Evolutionary conservation across 495 filamentous ascomycete species (phyloP).

Genomic region (Monascus purpureus): DNA sequence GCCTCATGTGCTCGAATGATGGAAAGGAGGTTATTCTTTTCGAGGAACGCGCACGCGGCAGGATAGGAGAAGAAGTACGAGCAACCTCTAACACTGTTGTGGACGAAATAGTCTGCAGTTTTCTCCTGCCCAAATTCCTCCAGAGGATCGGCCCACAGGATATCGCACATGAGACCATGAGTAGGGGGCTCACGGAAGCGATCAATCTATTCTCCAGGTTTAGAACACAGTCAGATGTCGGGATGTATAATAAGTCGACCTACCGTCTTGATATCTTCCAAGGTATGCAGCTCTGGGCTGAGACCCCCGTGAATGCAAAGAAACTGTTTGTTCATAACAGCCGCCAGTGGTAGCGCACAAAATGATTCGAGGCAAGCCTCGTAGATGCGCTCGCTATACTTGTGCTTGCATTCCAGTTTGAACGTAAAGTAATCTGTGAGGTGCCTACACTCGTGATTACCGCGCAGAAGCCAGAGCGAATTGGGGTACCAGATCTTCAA

Average conservation of each 20-base stretch:
- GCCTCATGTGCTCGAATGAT: slow-evolving; percentile 98
- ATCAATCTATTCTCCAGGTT: slow-evolving; percentile 93
- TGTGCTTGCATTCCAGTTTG: slow-evolving; percentile 98
- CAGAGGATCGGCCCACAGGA: slow-evolving; percentile 96
- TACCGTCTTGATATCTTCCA: slow-evolving; percentile 84
- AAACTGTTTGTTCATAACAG: slow-evolving; percentile 99
- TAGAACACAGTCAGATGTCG: too few relatives aligned
- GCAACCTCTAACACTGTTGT: slow-evolving; percentile 96
- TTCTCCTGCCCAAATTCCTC: slow-evolving; percentile 99
- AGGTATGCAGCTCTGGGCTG: slow-evolving; percentile 86
- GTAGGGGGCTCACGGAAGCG: slow-evolving; percentile 95
- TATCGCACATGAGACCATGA: slow-evolving; percentile 96
- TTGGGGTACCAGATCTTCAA: slow-evolving; percentile 99
- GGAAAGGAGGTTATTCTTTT: slow-evolving; percentile 97
- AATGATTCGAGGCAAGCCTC: slow-evolving; percentile 98
- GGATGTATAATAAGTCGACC: too few relatives aligned
- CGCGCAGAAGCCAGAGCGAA: slow-evolving; percentile 88
- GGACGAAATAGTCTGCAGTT: slow-evolving; percentile 88
- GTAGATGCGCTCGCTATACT: slow-evolving; percentile 92
- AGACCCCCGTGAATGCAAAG: slow-evolving; percentile 95
- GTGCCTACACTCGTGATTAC: slow-evolving; percentile 97
- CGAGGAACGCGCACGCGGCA: slow-evolving; percentile 92
- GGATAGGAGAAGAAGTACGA: slow-evolving; percentile 99
- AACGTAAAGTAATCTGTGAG: slow-evolving; percentile 99
- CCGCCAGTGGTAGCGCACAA: slow-evolving; percentile 84